Conservation (phyloP, 345 rosid genomes). For the Eucalyptus sideroxylon region DNA sequence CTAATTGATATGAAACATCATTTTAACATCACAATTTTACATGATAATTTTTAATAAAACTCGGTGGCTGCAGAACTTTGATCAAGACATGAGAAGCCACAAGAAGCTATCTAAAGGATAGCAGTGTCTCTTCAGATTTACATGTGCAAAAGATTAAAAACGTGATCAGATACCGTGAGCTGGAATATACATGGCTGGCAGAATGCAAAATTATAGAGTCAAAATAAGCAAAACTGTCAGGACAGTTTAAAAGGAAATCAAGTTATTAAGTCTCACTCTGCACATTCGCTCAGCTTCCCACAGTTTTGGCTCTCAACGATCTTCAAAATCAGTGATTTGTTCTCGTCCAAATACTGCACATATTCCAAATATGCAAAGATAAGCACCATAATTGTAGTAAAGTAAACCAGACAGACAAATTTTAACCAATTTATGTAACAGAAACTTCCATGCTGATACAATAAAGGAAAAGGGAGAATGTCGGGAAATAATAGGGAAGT, state of each 20-base stretch:
- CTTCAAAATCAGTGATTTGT: slow-evolving; percentile 99
- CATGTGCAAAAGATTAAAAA: neutral
- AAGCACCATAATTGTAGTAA: neutral
- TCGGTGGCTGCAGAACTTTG: neutral
- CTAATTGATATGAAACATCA: neutral
- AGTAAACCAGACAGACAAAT: neutral
- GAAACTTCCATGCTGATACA: neutral
- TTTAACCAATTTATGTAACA: neutral
- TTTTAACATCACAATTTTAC: neutral
- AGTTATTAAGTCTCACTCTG: slow-evolving; percentile 57
- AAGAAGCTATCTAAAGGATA: neutral
- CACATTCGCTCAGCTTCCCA: slow-evolving; percentile 88
- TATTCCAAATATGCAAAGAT: neutral
- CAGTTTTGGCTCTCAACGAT: slow-evolving; percentile 98
- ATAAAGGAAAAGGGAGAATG: neutral
- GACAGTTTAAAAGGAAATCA: neutral
- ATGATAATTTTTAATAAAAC: neutral
- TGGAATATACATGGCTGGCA: neutral
- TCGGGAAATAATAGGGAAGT: neutral
- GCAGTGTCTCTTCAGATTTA: neutral
- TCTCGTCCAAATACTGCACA: slow-evolving; percentile 94
- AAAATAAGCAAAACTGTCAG: neutral
- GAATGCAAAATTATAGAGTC: neutral
- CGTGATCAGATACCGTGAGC: neutral
- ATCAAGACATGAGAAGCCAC: neutral